Evolutionary conservation across 202 grass and related monocot species (phyloP).

Genomic region (Schoenoplectus tabernaemontani): DNA sequence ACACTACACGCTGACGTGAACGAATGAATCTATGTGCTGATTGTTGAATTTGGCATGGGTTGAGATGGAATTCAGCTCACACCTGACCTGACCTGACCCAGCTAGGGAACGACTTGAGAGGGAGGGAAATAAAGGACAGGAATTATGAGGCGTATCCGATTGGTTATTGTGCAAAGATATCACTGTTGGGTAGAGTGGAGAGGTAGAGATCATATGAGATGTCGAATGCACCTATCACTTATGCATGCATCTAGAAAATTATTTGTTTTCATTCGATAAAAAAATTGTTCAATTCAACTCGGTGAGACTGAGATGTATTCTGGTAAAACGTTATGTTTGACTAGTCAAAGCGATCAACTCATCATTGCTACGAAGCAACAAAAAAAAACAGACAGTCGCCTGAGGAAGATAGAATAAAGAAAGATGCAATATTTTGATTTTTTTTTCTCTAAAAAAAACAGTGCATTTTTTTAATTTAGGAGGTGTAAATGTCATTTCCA

Average conservation of each 20-base stretch:
- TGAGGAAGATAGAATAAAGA: background rate
- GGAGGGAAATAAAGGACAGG: no score
- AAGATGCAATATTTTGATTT: background rate
- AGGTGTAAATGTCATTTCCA: no score
- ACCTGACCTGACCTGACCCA: no score
- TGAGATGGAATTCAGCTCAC: no score
- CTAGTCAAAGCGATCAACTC: background rate
- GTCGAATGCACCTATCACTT: background rate
- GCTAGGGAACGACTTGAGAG: no score
- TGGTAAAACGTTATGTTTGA: background rate
- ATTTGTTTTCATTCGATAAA: no score
- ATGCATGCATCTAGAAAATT: background rate
- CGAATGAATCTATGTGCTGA: background rate
- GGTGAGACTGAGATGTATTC: no score
- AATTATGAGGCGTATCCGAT: background rate
- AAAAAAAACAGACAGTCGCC: no score
- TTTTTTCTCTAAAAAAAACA: background rate
- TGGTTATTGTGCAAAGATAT: background rate
- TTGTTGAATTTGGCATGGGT: no score
- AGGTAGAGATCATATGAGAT: background rate
- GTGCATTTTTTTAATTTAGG: no score
- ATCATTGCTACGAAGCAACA: no score
- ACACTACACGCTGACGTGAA: background rate
- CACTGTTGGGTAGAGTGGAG: background rate
- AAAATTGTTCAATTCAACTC: no score